Conservation (phyloP, 805 yeast species). For the Myxozyma vanderwaltii region DNA sequence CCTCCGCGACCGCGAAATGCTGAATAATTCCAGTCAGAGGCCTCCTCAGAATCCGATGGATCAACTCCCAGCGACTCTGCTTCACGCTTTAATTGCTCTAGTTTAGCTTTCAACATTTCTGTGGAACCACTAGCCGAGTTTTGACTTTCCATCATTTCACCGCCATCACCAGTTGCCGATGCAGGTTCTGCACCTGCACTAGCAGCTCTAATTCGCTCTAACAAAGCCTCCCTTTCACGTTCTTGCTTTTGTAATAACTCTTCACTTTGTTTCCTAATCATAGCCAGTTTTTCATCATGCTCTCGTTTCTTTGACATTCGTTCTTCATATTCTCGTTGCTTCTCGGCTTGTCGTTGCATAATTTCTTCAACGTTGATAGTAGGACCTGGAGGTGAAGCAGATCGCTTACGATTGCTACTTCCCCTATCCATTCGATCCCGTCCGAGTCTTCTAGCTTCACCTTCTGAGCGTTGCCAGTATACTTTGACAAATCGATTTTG, state of each 20-base stretch:
- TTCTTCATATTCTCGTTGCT: conserved; percentile 49
- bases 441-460: conserved; percentile 10
- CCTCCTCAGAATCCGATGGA: conserved; percentile 19
- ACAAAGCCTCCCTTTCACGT: conserved; percentile 35
- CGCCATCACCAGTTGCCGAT: not conserved
- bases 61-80: conserved; percentile 41
- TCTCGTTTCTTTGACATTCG: conserved; percentile 44
- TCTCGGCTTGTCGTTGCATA: conserved; percentile 44
- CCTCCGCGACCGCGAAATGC: conserved; percentile 31
- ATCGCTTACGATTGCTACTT: conserved; percentile 4
- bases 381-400: conserved; percentile 36
- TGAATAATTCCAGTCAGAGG: conserved; percentile 8
- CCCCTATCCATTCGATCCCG: not conserved
- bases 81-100: conserved; percentile 43
- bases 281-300: conserved; percentile 42
- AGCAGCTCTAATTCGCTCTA: conserved; percentile 32
- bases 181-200: conserved; percentile 1
- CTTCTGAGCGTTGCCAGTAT: conserved; percentile 44
- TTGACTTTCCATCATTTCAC: not conserved
- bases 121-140: conserved; percentile 24
- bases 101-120: conserved; percentile 41
- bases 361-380: conserved; percentile 47
- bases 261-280: conserved; percentile 44
- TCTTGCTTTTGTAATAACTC: conserved; percentile 45
- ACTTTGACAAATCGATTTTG: conserved; percentile 54